Evolutionary conservation across 148 eudicot species (phyloP).

Genomic region (Vaccinium corymbosum): DNA sequence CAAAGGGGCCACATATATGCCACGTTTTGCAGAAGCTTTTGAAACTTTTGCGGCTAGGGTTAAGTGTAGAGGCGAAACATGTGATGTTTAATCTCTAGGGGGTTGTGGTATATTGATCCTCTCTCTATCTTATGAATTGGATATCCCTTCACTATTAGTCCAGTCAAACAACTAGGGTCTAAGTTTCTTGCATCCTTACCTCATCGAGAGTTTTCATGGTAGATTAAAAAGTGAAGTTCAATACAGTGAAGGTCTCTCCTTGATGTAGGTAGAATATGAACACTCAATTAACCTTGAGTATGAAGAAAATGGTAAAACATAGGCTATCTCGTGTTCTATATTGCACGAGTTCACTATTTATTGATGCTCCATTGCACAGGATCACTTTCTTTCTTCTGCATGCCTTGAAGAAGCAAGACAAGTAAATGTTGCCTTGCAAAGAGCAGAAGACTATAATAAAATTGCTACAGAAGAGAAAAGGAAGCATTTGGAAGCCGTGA

Average conservation of each 20-base stretch:
- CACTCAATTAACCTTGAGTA: background rate
- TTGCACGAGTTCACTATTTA: background rate
- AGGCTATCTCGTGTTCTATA: background rate
- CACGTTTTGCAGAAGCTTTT: no score
- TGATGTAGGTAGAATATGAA: background rate
- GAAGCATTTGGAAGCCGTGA: slow-evolving; percentile 53
- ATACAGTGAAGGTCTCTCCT: background rate
- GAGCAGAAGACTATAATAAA: slow-evolving; percentile 57
- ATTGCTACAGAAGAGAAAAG: slow-evolving; percentile 55
- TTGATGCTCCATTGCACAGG: slow-evolving; percentile 38
- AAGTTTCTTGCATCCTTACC: background rate
- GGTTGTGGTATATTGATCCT: background rate
- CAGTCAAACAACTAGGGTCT: background rate
- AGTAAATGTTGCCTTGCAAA: slow-evolving; percentile 53
- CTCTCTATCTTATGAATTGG: background rate
- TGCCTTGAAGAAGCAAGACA: slow-evolving; percentile 53
- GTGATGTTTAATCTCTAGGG: background rate
- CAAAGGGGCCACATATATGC: no score
- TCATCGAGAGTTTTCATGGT: background rate
- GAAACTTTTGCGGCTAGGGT: no score
- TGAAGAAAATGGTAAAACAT: background rate
- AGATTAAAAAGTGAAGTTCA: background rate
- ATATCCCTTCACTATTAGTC: background rate
- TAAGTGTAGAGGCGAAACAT: background rate
- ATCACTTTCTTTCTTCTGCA: slow-evolving; percentile 50